Base-by-base conservation (phyloP, 2,329 filamentous ascomycete species). In the Aspergillus phoenicis region DNA sequence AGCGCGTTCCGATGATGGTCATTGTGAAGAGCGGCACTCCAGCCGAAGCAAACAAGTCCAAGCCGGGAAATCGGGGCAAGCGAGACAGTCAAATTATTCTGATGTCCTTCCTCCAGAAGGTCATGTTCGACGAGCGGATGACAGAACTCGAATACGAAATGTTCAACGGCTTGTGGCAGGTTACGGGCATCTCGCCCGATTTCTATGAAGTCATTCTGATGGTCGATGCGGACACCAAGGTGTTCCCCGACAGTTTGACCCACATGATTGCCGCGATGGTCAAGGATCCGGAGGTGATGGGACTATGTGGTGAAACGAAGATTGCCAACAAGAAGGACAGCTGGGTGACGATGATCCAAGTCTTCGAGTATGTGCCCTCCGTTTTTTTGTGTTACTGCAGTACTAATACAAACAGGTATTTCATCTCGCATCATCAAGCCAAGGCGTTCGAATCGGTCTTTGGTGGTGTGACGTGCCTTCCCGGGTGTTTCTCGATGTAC, bases 81-180 rank as follows among this genome's bases (percentile, higher is more conserved):
- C 91, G 95, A 75, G 95, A 99, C 84, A 97, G 92, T 82, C 95
- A 99, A 78, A 97, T 99, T 73, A 95, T 99, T 69, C 85, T 99
- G 67, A 99, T 99, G 95, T 97, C 93, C 5, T 99, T 99, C 84
- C 82, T 99, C 68, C 95, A 99, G 75, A 99, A 99, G 82, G 95
- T 99, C 73, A 99, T 99, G 95, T 99, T 99, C 71, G 95, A 99
- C 75, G 96, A 99, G 80, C 91, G 95, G 64, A 99, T 99, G 95
- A 99, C 96, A 17, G 94, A 99, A 77, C 89, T 99, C 56, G 95
- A 99, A 77, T 99, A 93, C 73, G 95, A 99, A 75, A 98, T 99
- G 91, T 99, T 99, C 83, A 99, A 98, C 75, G 95, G 95, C 57
- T 84, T 99, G 65, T 99, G 94, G 93, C 97, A 97, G 77, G 91